Base-by-base conservation (phyloP, 2,329 filamentous ascomycete species). In the Fusarium sp. region DNA sequence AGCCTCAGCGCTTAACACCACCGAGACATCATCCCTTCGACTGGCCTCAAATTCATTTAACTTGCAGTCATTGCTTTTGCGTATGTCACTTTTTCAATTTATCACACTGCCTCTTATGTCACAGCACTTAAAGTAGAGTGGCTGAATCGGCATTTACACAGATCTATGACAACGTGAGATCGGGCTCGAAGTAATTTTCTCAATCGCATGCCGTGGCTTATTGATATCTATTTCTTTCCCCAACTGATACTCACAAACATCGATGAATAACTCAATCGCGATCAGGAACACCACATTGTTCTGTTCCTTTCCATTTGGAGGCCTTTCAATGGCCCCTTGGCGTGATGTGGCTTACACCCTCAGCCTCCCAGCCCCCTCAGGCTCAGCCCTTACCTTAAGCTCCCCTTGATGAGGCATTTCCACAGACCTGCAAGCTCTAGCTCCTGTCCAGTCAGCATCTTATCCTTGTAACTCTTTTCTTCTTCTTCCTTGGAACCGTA, bases 181-280 rank as follows among this genome's bases (percentile, higher is more conserved):
- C 18, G n/a, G 25, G 30, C 30, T 28, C 10, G 19, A 56, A 69
- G 52, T 64, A 69, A 69, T 43, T 69, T 69, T 69, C 67, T 53
- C 67, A 69, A 64, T 52, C 13, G 40, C 65, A 69, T 69, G 3
- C 32, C 15, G 58, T 69, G 64, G 66, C 58, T 56, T 33, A 44
- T 52, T 67, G 21, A 23, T 9, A 23, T 38, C 9, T 19, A 16
- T 30, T 37, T 19, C 9, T 9, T 15, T 28, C 49, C 65, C 42
- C 52, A 69, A 59, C 50, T 58, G 46, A 69, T 69, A n/a, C 21
- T n/a, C 19, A 28, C 9, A 18, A 35, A 28, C 25, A 57, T 37
- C 15, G 33, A 25, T 47, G 47, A 63, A 67, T 12, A 68, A 68
- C 47, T 64, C 21, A 43, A 64, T 65, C 59, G 42, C 4, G n/a